A percentile compares a stretch with the other conserved stretches of the same genome.
phyloP scores from a whole-genome alignment of 768 basidiomycete species.

The Gelatoporia subvermispora region DNA sequence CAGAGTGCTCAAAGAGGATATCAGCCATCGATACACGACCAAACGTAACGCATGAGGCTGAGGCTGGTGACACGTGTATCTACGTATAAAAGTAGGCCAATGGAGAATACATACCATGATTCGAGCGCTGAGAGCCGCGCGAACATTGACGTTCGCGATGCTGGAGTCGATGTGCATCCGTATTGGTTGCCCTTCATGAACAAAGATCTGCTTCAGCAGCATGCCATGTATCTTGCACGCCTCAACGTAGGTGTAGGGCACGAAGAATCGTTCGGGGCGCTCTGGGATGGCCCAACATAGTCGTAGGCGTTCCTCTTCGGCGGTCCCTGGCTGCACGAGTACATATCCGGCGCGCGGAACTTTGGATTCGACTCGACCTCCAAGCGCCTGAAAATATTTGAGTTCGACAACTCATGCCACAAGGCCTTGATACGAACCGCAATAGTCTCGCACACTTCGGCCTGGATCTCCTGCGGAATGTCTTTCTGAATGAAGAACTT shows the following conservation, averaged over 20 bases:
- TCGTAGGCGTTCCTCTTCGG: slow-evolving; percentile 71
- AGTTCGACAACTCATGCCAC: background rate
- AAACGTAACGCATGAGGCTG: background rate
- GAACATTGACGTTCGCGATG: slow-evolving; percentile 73
- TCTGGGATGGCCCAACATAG: slow-evolving; percentile 67
- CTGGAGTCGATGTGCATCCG: slow-evolving; percentile 78
- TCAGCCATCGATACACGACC: background rate
- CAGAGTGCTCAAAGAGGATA: slow-evolving; percentile 56
- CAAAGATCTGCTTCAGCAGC: slow-evolving; percentile 71
- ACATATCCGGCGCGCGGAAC: slow-evolving; percentile 75
- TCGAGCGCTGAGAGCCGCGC: slow-evolving; percentile 58
- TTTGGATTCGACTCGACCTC: slow-evolving; percentile 73
- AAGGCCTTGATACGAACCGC: slow-evolving; percentile 40
- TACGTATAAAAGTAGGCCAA: background rate
- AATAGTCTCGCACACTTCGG: slow-evolving; percentile 70
- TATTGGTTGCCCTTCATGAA: slow-evolving; percentile 59
- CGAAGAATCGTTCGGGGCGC: slow-evolving; percentile 71
- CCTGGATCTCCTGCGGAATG: slow-evolving; percentile 59
- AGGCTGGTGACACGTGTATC: background rate
- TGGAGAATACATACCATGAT: slow-evolving; percentile 51
- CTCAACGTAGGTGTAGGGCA: slow-evolving; percentile 77
- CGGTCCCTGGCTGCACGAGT: slow-evolving; percentile 60
- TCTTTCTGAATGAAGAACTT: slow-evolving; percentile 87
- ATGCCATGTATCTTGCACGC: slow-evolving; percentile 79
- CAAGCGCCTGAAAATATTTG: slow-evolving; percentile 47